phyloP scores from a whole-genome alignment of 208 protist genomes.

The Crithidia thermophila region DNA sequence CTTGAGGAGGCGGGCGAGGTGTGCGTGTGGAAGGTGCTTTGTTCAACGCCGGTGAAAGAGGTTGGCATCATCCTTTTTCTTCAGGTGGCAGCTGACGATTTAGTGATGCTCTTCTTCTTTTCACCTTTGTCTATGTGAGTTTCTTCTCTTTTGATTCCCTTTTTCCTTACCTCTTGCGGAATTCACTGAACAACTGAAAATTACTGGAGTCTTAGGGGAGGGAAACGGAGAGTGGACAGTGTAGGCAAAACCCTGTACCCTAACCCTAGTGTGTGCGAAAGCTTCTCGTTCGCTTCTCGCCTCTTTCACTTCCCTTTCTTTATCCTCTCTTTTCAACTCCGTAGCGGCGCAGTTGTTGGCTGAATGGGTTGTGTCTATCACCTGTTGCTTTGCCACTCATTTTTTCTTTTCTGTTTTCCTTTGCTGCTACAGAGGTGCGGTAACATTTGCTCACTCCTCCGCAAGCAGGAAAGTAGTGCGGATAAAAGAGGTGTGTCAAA shows the following conservation, averaged over 20 bases:
- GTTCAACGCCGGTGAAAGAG: constrained; percentile 11
- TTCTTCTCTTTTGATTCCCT: background rate
- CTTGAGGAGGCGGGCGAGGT: too few relatives aligned
- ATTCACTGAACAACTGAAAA: background rate
- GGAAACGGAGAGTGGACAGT: background rate
- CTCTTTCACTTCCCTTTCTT: background rate
- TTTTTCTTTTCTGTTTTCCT: too few relatives aligned
- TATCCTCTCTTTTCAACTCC: background rate
- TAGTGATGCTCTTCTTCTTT: background rate
- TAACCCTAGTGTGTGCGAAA: constrained; percentile 30
- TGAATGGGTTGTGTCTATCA: too few relatives aligned
- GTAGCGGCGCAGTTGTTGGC: too few relatives aligned
- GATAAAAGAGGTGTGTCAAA: too few relatives aligned
- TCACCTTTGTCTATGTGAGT: background rate
- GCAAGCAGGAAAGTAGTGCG: too few relatives aligned
- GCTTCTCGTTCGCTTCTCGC: background rate
- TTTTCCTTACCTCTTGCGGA: background rate
- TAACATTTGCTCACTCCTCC: too few relatives aligned
- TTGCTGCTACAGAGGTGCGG: too few relatives aligned
- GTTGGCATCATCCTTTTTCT: background rate
- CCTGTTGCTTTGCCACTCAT: too few relatives aligned
- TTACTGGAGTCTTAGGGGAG: background rate
- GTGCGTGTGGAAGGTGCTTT: too few relatives aligned
- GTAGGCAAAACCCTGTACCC: constrained; percentile 25
- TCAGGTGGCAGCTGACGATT: background rate